Evolutionary conservation across 352 stramenopile genomes (phyloP).

Genomic region (Hyaloperonospora brassicae): DNA sequence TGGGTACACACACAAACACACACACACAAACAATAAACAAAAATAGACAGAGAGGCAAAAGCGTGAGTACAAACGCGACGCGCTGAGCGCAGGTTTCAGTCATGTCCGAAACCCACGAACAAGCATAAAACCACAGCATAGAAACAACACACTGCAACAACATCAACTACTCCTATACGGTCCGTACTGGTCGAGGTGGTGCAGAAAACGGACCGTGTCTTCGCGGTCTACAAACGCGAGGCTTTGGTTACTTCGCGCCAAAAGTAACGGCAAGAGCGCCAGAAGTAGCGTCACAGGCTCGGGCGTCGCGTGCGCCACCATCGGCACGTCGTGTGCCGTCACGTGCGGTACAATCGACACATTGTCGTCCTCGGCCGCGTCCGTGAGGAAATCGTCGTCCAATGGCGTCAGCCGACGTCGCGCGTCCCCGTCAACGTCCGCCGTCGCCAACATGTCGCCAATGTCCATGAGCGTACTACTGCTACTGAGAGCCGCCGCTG

Average conservation of each 20-base stretch:
- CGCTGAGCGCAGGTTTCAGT: too few relatives aligned
- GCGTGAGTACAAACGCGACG: too few relatives aligned
- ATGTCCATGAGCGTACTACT: too few relatives aligned
- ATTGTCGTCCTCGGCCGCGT: background rate
- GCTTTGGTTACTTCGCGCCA: conserved; percentile 45
- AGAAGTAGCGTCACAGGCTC: conserved; percentile 33
- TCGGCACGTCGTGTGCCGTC: background rate
- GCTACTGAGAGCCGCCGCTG: too few relatives aligned
- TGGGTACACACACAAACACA: background rate
- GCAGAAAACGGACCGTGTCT: conserved; percentile 37
- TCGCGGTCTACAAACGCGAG: conserved; percentile 48
- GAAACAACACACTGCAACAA: background rate
- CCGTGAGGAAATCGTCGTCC: conserved; percentile 1
- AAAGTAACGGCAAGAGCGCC: conserved; percentile 46
- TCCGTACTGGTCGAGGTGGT: conserved; percentile 34
- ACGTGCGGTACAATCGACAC: background rate
- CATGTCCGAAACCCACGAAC: too few relatives aligned
- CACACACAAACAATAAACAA: too few relatives aligned
- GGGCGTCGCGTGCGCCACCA: conserved; percentile 2
- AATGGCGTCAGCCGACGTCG: background rate
- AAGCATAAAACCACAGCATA: background rate
- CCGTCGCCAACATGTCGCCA: too few relatives aligned
- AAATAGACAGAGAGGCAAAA: background rate
- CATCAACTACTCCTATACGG: too few relatives aligned
- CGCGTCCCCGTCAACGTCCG: too few relatives aligned